These are phyloP conservation scores for Fusarium xylarioides DNA, from an alignment of 2,329 filamentous ascomycete genomes.

Conservation along the genomic window DNA sequence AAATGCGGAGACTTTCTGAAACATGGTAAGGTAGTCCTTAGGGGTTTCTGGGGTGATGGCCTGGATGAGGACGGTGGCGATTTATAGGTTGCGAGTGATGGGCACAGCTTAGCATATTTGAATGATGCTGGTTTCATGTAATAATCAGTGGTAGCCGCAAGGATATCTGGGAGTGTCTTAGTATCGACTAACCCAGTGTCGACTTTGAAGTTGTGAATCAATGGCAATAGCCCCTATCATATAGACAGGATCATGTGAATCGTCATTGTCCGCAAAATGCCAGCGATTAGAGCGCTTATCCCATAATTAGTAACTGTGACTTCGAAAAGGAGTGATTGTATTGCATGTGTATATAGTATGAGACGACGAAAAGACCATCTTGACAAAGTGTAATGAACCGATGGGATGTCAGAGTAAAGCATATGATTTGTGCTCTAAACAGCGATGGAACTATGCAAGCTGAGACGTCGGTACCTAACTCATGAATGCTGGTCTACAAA, in stretches of 20 bases:
- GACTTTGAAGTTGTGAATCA: background rate
- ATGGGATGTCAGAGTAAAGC: too few relatives aligned
- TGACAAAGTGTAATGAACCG: too few relatives aligned
- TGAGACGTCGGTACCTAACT: background rate
- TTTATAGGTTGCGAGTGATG: background rate
- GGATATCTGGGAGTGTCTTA: background rate
- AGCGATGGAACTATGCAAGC: background rate
- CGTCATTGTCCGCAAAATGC: background rate
- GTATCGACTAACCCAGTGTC: accelerated
- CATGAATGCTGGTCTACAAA: background rate
- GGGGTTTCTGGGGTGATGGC: background rate
- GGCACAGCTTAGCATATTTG: too few relatives aligned
- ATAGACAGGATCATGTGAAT: background rate
- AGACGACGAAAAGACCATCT: too few relatives aligned
- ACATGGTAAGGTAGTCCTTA: background rate
- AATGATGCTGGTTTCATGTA: background rate
- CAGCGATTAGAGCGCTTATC: background rate
- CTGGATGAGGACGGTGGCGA: background rate
- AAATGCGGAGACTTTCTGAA: background rate
- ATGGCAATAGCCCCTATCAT: background rate
- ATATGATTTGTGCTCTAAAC: background rate
- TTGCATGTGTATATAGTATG: background rate
- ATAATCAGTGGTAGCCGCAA: too few relatives aligned
- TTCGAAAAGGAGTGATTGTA: background rate
- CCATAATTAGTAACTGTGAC: too few relatives aligned